These are phyloP conservation scores for Penicillium paneum DNA, from an alignment of 2,329 filamentous ascomycete species.

Conservation along the genomic window DNA sequence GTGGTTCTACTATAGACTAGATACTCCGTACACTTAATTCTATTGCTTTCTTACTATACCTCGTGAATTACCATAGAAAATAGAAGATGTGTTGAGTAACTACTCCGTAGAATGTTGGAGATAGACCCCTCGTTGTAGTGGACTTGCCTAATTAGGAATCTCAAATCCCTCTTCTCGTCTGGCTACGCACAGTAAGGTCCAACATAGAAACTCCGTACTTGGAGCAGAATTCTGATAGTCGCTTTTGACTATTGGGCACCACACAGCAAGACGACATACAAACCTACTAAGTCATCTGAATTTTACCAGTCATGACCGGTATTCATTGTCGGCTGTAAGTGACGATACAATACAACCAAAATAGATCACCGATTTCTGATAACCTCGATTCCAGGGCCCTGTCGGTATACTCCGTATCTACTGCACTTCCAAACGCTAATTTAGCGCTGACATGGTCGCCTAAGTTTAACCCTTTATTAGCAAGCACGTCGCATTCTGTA, in stretches of 20 bases:
- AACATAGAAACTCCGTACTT: neutral
- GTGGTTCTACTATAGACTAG: neutral
- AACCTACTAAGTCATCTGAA: neutral
- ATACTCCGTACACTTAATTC: neutral
- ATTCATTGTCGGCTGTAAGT: neutral
- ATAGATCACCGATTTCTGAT: neutral
- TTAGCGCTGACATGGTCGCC: neutral
- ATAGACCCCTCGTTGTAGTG: no score
- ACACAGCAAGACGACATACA: neutral
- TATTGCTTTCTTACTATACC: neutral
- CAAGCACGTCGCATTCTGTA: neutral
- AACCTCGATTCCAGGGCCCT: neutral
- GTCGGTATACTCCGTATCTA: neutral
- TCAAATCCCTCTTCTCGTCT: no score
- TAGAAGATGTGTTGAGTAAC: neutral
- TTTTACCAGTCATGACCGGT: conserved; percentile 1
- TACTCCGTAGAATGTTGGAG: no score
- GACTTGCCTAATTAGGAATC: no score
- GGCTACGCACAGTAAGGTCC: no score
- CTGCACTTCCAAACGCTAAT: neutral
- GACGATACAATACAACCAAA: neutral
- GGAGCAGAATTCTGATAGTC: neutral
- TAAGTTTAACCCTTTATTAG: neutral
- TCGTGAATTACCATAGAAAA: neutral
- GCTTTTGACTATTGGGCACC: neutral